phyloP scores from a whole-genome alignment of 805 yeast species.

The Barnettozyma pratensis region DNA sequence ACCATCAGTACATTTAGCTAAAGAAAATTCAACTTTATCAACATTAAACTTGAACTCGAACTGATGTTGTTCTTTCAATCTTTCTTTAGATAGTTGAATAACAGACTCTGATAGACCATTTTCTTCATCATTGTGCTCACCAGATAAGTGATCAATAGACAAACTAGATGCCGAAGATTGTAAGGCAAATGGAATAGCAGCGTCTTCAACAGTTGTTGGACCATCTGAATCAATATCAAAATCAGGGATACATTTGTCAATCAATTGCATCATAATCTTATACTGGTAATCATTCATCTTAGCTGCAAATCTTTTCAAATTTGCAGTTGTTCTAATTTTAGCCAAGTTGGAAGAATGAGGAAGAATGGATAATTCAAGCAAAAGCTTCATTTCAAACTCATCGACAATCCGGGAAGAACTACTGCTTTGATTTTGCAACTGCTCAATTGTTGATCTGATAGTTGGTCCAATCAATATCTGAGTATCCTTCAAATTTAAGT shows the following conservation, averaged over 20 bases:
- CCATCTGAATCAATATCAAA: constrained; percentile 12
- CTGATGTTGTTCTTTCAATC: constrained; percentile 43
- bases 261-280: constrained; percentile 74
- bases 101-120: constrained; percentile 6
- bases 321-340: constrained; percentile 66
- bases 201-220: constrained; percentile 30
- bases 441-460: constrained; percentile 71
- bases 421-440: constrained; percentile 44
- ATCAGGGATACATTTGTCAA: constrained; percentile 64
- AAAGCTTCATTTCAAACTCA: constrained; percentile 65
- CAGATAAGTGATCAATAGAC: constrained; percentile 13
- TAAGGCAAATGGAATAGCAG: constrained; percentile 27
- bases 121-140: neutral
- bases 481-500: constrained; percentile 72
- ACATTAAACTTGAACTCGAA: constrained; percentile 74
- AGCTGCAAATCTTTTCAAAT: constrained; percentile 66
- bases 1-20: constrained; percentile 64
- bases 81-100: neutral
- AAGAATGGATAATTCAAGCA: constrained; percentile 77
- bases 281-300: constrained; percentile 86
- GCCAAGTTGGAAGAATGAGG: constrained; percentile 77
- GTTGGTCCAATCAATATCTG: constrained; percentile 84
- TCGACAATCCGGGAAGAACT: constrained; percentile 60
- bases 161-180: constrained; percentile 7
- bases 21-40: constrained; percentile 52